Base-by-base conservation (phyloP, 208 protist species). In the Trypanosoma melophagium region DNA sequence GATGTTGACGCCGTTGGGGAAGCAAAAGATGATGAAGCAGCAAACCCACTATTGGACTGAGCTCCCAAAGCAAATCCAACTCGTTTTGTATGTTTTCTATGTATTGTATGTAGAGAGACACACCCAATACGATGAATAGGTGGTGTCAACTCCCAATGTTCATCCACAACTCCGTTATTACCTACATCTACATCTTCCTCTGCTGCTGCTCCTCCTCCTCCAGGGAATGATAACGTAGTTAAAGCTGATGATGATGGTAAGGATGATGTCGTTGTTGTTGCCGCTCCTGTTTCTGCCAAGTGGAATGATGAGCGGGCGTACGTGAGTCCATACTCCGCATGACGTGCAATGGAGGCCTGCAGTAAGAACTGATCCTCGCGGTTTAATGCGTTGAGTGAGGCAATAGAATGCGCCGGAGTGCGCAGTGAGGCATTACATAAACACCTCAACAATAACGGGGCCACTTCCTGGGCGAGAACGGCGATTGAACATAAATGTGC, bases 251-350 rank as follows among this genome's bases (percentile, higher is more conserved):
- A 35, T 35, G 28, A 35, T 35, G 28, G 5, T 35, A 5, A 35
- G 1, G 28, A 35, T 35, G 28, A 35, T 35, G 28, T 35, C 5
- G 28, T 5, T 35, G 28, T 7, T 35, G 28, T 35, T 35, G 28
- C 28, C 28, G 28, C 28, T 35, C 28, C 28, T 35, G 28, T 5
- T 35, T 35, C 28, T 35, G 28, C 5, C 5, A 35, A 35, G 28
- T 5, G 28, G 54, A 21, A 35, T 22, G 19, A 59, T 40, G 63
- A 10, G 14, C 56, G 55, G 0, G 57, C 66, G 74, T 91, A 95
- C 47, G 71, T 72, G 40, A 92, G 75, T 2, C 89, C 86, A 66
- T 92, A 95, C 61, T 69, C 70, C 41, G 77, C 84, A 67, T 93
- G 83, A 0, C 89, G 81, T 41, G 66, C 78, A 28, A 87, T 76